A percentile compares a stretch with the other conserved stretches of the same genome.
These are phyloP conservation scores for Dothideomycetes sp. DNA, from an alignment of 2,329 filamentous ascomycete species.

Conservation along the genomic window DNA sequence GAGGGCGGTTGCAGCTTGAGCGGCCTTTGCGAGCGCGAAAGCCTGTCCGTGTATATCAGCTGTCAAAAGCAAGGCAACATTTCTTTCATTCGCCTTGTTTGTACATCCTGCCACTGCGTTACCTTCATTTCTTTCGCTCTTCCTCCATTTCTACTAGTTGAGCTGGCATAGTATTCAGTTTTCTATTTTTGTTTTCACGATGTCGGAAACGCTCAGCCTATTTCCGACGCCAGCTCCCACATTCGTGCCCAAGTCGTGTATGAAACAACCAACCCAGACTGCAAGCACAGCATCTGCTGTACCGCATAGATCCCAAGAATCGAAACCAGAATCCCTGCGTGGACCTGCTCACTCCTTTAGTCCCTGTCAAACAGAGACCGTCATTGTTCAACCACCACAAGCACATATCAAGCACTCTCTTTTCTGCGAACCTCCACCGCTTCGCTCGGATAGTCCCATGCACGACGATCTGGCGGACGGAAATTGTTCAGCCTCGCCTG, in stretches of 20 bases:
- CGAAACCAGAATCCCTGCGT: background rate
- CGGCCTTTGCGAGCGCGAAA: no score
- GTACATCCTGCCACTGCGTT: no score
- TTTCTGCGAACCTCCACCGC: constrained; percentile 15
- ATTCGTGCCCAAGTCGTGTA: constrained; percentile 6
- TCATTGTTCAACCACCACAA: constrained; percentile 12
- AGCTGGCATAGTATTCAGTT: background rate
- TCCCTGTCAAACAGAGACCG: background rate
- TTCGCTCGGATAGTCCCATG: background rate
- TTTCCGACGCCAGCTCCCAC: constrained; percentile 5
- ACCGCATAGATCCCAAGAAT: background rate
- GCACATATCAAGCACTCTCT: constrained; percentile 19
- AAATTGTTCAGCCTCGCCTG: no score
- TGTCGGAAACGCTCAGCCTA: constrained; percentile 6
- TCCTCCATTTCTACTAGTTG: background rate
- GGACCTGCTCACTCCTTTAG: constrained; percentile 5
- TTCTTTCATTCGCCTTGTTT: no score
- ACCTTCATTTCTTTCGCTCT: background rate
- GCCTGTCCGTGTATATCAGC: no score
- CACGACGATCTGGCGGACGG: background rate
- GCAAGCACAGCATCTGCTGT: constrained; percentile 1
- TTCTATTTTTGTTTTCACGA: background rate
- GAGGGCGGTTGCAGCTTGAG: no score
- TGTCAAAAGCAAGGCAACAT: no score
- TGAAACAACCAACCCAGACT: constrained; percentile 2